Base-by-base conservation (phyloP, 2,329 filamentous ascomycete species). In the Talaromyces sp. region DNA sequence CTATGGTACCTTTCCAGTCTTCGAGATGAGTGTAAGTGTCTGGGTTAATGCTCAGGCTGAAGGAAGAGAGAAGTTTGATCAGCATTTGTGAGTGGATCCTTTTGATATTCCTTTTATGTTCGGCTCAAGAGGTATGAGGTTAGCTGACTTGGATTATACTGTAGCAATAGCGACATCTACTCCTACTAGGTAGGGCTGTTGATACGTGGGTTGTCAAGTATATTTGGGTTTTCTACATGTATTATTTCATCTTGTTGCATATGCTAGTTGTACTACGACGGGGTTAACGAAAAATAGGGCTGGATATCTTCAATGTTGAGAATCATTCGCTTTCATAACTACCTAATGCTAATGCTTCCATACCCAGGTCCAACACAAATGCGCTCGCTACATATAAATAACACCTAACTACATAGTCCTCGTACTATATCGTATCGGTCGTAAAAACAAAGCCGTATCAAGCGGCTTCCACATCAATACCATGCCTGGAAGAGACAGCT, bases 11-110 rank as follows among this genome's bases (percentile, higher is more conserved):
- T 90, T 90, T 65, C 78, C 78, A 0, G 84, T 84, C 44, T 74
- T 74, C 11, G 78, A 77, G 6, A 77, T 80, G 42, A 85, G 84
- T 67, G 81, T 88, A 1, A 81, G 82, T 55, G 82, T 90, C 3
- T 90, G 85, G 82, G 85, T 87, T 0, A 82, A 83, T 63, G 78
- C 77, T 52, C 77, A 78, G 62, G 85, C 84, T 1, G 75, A 81
- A 49, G 84, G 82, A 0, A 78, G 82, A 66, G 76, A 79, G 6
- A 68, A 65, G 60, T 81, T 85, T 59, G 66, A 13, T 63, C 74
- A 25, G 80, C 81, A 77, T 81, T 66, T 76, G 75, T 73, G 61
- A 56, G 49, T 61, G n/a, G 28, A 22, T 32, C 28, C 56, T 3
- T 52, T 17, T 25, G 4, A 11, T 0, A n/a, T 30, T 10, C 11